A percentile compares a stretch with the other conserved stretches of the same genome.
These are phyloP conservation scores for Cerioporus squamosus DNA, from an alignment of 1,284 basidiomycete species.

Conservation along the genomic window DNA sequence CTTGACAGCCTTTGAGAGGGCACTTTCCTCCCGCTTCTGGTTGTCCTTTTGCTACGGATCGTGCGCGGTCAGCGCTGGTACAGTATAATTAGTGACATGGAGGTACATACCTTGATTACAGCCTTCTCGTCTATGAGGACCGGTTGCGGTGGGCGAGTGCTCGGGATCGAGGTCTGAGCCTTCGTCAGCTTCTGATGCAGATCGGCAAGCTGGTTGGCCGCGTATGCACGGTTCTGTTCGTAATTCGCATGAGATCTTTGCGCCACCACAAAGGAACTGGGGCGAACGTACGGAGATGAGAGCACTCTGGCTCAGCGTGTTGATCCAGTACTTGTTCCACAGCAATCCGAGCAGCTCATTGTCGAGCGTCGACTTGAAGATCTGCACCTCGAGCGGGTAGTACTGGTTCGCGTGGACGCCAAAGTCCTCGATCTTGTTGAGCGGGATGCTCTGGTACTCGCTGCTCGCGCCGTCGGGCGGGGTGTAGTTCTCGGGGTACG, in stretches of 20 bases:
- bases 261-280: background rate
- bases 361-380: constrained; percentile 92
- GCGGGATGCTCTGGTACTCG: constrained; percentile 94
- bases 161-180: constrained; percentile 56
- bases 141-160: constrained; percentile 60
- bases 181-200: constrained; percentile 86
- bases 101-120: constrained; percentile 38
- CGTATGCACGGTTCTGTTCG: constrained; percentile 86
- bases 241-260: background rate
- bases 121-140: constrained; percentile 49
- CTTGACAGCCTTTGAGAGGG: constrained; percentile 80
- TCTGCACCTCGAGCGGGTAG: constrained; percentile 92
- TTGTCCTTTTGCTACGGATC: constrained; percentile 63
- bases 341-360: constrained; percentile 85
- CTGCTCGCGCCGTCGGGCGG: constrained; percentile 72
- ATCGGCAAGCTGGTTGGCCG: constrained; percentile 87
- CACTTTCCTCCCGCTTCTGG: constrained; percentile 79
- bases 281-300: constrained; percentile 81
- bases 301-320: constrained; percentile 90
- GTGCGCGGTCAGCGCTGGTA: background rate
- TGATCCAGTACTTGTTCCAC: constrained; percentile 99
- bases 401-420: constrained; percentile 98
- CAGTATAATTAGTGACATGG: background rate
- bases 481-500: constrained; percentile 91
- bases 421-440: constrained; percentile 96